Conservation (phyloP, 225 moss, liverwort and hornwort species). For the Pleurozium schreberi region DNA sequence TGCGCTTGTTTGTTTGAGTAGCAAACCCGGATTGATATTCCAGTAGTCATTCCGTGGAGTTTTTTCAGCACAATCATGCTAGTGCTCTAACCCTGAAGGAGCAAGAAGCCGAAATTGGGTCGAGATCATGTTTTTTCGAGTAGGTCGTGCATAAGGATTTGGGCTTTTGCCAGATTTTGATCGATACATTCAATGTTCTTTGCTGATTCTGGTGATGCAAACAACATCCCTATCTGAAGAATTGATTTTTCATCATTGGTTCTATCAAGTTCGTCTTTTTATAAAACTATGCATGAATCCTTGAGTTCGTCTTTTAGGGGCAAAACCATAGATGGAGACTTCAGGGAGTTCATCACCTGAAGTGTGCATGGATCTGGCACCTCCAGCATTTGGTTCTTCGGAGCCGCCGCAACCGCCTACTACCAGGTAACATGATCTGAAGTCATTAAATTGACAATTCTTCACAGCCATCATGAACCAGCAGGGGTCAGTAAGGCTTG, state of each 20-base stretch:
- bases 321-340: background rate
- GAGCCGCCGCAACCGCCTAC: slow-evolving; percentile 28
- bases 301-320: too few relatives aligned
- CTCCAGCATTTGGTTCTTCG: background rate
- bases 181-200: too few relatives aligned
- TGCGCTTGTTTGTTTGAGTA: background rate
- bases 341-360: background rate
- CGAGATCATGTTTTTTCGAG: too few relatives aligned
- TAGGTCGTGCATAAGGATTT: too few relatives aligned
- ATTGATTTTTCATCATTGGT: background rate
- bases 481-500: too few relatives aligned
- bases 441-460: too few relatives aligned
- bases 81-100: too few relatives aligned
- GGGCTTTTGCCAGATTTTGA: too few relatives aligned
- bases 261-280: background rate
- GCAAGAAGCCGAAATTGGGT: too few relatives aligned
- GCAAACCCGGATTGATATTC: background rate
- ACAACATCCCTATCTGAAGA: background rate
- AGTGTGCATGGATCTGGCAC: background rate
- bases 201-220: background rate
- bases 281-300: too few relatives aligned
- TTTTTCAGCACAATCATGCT: too few relatives aligned
- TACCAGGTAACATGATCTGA: background rate
- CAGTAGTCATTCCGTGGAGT: background rate
- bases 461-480: too few relatives aligned